Conservation (phyloP, 495 filamentous ascomycete species). For the Trichoderma gamsii region DNA sequence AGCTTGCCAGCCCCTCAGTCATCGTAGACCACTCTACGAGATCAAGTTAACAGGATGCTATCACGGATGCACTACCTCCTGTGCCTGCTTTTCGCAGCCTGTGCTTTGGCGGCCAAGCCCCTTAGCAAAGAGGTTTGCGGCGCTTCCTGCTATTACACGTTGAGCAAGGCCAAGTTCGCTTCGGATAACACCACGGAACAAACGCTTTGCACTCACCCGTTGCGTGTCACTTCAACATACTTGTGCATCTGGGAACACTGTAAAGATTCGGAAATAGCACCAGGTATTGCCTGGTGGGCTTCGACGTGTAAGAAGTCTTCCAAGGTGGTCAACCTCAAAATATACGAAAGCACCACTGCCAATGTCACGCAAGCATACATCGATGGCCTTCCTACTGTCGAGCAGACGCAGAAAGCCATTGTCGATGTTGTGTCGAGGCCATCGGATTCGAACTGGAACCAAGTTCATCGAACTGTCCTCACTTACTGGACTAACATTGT, state of each 20-base stretch:
- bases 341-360: neutral
- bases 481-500: neutral
- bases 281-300: constrained; percentile 1
- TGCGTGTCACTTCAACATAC: neutral
- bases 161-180: neutral
- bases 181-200: neutral
- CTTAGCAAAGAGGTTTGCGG: neutral
- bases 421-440: constrained; percentile 5
- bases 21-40: neutral
- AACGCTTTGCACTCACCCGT: neutral
- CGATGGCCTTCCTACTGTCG: neutral
- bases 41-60: neutral
- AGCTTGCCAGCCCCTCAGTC: neutral
- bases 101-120: constrained; percentile 4
- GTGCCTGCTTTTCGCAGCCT: neutral
- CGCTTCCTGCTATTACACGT: constrained; percentile 7
- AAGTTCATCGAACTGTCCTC: neutral
- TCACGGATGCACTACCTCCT: neutral
- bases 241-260: constrained; percentile 2
- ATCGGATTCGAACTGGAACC: neutral
- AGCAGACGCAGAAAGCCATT: neutral
- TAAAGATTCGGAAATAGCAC: neutral
- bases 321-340: neutral
- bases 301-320: neutral
- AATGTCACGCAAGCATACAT: constrained; percentile 7